A percentile compares a stretch with the other conserved stretches of the same genome.
phyloP scores from a whole-genome alignment of 2,329 filamentous ascomycete species.

The Metarhizium rileyi region DNA sequence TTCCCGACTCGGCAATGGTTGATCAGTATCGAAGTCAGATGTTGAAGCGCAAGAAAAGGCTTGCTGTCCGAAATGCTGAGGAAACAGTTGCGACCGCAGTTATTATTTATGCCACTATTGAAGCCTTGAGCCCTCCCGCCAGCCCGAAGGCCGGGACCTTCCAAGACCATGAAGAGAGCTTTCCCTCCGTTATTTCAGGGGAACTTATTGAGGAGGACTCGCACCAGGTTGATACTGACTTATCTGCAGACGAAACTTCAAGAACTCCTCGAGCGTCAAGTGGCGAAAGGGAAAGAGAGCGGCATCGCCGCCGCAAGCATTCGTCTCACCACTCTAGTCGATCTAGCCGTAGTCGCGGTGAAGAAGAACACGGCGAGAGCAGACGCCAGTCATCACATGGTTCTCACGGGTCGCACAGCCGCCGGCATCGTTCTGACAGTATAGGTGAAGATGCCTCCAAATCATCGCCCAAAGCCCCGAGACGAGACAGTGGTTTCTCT shows the following conservation, averaged over 20 bases:
- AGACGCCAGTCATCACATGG: slow-evolving; percentile 17
- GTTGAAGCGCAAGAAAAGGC: slow-evolving; percentile 34
- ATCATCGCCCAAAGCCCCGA: slow-evolving; percentile 29
- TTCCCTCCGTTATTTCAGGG: slow-evolving; percentile 9
- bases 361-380: slow-evolving; percentile 21
- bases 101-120: slow-evolving; percentile 42
- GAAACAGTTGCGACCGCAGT: slow-evolving; percentile 45
- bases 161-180: slow-evolving; percentile 15
- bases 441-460: slow-evolving; percentile 23
- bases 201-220: background rate
- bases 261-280: slow-evolving; percentile 26
- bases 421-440: slow-evolving; percentile 30
- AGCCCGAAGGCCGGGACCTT: slow-evolving; percentile 18
- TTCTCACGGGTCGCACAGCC: slow-evolving; percentile 16
- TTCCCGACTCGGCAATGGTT: slow-evolving; percentile 31
- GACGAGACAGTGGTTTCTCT: slow-evolving; percentile 36
- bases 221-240: slow-evolving; percentile 42
- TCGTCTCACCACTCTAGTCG: slow-evolving; percentile 28
- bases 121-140: slow-evolving; percentile 33
- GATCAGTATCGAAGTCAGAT: slow-evolving; percentile 32
- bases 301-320: slow-evolving; percentile 31
- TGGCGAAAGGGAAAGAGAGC: slow-evolving; percentile 28
- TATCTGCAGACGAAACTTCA: slow-evolving; percentile 42
- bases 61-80: slow-evolving; percentile 37
- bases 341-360: slow-evolving; percentile 21